Evolutionary conservation across 306 rosid species (phyloP).

Genomic region (Pyrus bretschneideri): DNA sequence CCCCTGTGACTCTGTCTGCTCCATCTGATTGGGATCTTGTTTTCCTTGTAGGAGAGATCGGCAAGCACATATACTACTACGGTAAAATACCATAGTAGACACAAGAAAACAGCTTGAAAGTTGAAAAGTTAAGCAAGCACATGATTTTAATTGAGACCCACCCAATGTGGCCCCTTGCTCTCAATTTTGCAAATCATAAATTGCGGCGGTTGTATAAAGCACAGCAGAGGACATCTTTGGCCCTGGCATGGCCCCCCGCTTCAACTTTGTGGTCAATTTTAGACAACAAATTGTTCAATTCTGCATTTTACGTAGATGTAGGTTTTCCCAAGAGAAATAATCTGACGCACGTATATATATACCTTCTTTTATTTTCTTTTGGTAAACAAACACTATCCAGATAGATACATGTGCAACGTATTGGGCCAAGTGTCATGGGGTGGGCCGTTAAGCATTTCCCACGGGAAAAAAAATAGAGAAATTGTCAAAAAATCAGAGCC

Average conservation of each 20-base stretch:
- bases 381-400: no score
- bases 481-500: not conserved
- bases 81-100: not conserved
- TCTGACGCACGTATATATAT: not conserved
- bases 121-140: constrained; percentile 4
- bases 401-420: no score
- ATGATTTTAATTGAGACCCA: not conserved
- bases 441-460: no score
- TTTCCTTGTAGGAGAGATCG: not conserved
- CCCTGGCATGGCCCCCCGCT: not conserved
- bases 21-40: not conserved
- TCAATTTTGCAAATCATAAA: not conserved
- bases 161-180: not conserved
- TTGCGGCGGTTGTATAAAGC: not conserved
- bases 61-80: not conserved
- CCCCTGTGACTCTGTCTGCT: not conserved
- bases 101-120: not conserved
- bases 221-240: not conserved
- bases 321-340: not conserved
- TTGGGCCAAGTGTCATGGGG: no score
- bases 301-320: not conserved
- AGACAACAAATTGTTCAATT: not conserved
- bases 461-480: not conserved
- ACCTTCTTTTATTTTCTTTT: no score
- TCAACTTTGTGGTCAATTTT: not conserved